Base-by-base conservation (phyloP, 805 yeast genomes). In the Starmerella vaccinii region DNA sequence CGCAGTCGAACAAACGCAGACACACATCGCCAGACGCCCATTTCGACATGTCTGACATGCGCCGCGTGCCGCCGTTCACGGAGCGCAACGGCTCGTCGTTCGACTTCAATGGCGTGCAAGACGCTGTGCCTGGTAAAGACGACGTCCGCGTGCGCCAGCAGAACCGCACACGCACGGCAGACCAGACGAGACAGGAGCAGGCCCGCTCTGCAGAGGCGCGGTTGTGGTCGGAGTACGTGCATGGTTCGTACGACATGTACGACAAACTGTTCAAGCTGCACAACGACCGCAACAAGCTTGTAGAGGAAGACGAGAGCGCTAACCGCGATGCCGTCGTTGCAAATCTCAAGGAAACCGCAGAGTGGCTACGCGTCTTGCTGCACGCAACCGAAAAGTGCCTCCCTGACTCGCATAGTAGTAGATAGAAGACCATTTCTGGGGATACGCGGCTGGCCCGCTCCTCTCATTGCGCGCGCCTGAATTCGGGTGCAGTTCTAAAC, bases 11-110 rank as follows among this genome's bases (percentile, higher is more conserved):
- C 18, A 26, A 16, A 24, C 40, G 43, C 42, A 35, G 46, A n/a
- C n/a, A 15, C 12, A 24, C 26, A 4, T 12, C 38, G 12, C 12
- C 30, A 10, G 42, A 18, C 21, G 23, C 26, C n/a, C 32, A 45
- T 15, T 55, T 56, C 23, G 51, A 54, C 32, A 47, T 56, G 51
- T 15, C 35, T 18, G 52, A 41, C 3, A 12, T 56, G 33, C 26
- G 39, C 21, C 18, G 40, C 6, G 58, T 51, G 1, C 54, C 59
- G 26, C 59, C 59, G 13, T 51, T 56, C 48, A 56, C 59, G 5
- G 49, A 55, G 33, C 47, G 22, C 16, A 24, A 54, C 29, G 59
- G 59, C 41, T 24, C 46, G 19, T 24, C 54, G 18, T 41, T 54
- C 33, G 37, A 44, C 12, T 42, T 54, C 15, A 22, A 34, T 5